A percentile compares a stretch with the other conserved stretches of the same genome.
Evolutionary conservation across 2,329 filamentous ascomycete genomes (phyloP).

Genomic region (Niveomyces coronatus): DNA sequence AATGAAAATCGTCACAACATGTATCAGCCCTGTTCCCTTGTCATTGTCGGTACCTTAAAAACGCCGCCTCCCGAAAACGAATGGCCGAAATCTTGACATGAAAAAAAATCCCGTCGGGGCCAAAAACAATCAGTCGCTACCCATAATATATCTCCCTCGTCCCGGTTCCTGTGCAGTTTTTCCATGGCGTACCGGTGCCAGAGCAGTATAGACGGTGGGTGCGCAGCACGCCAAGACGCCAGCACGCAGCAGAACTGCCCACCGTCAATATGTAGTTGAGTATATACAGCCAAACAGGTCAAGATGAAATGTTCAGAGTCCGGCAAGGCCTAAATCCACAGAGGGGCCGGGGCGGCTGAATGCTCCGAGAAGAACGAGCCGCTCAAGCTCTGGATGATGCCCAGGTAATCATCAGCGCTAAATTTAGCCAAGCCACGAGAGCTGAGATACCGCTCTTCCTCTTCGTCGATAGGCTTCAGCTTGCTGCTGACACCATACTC

Average conservation of each 20-base stretch:
- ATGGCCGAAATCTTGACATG: background rate
- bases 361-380: conserved; percentile 45
- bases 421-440: conserved; percentile 63
- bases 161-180: conserved; percentile 1
- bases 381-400: conserved; percentile 64
- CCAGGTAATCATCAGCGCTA: conserved; percentile 71
- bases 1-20: conserved; percentile 8
- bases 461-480: conserved; percentile 57
- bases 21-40: conserved; percentile 6
- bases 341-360: conserved; percentile 22
- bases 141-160: background rate
- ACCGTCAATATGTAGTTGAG: conserved; percentile 11
- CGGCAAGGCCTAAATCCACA: conserved; percentile 37
- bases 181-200: background rate
- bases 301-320: conserved; percentile 2
- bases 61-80: conserved; percentile 2
- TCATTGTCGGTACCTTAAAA: conserved; percentile 3
- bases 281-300: conserved; percentile 23
- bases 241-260: background rate
- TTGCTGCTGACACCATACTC: conserved; percentile 61
- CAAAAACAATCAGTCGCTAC: background rate
- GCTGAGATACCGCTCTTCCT: conserved; percentile 56
- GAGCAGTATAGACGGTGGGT: conserved; percentile 1
- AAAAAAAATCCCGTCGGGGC: too few species aligned
- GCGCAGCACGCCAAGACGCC: background rate